These are phyloP conservation scores for Basipetospora chlamydospora DNA, from an alignment of 2,329 filamentous ascomycete species.

Conservation along the genomic window DNA sequence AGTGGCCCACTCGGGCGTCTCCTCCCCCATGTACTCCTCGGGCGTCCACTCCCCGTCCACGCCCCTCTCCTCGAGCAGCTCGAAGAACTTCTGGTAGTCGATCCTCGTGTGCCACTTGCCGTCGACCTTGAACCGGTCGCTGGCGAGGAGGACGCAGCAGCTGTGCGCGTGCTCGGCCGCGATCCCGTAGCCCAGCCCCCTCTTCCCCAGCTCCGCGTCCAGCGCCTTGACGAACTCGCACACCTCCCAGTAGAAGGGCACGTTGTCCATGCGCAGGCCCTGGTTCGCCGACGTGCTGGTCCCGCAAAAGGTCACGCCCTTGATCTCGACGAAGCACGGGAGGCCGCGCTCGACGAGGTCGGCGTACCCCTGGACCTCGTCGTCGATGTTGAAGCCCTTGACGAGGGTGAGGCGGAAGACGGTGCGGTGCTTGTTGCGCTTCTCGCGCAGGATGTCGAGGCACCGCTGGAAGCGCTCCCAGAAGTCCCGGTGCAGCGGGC, in stretches of 20 bases:
- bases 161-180: constrained; percentile 91
- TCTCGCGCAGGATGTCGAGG: constrained; percentile 73
- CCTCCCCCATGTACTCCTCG: constrained; percentile 76
- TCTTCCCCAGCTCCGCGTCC: constrained; percentile 49
- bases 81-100: constrained; percentile 80
- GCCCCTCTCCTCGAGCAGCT: constrained; percentile 57
- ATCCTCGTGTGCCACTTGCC: constrained; percentile 86
- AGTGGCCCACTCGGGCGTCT: constrained; percentile 84
- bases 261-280: constrained; percentile 91
- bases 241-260: constrained; percentile 90
- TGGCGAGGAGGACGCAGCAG: constrained; percentile 81
- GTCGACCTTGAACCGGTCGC: constrained; percentile 59
- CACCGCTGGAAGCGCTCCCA: constrained; percentile 93
- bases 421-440: constrained; percentile 73
- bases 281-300: constrained; percentile 73
- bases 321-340: constrained; percentile 88
- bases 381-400: constrained; percentile 95
- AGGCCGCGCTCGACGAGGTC: constrained; percentile 73
- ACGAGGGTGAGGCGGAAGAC: constrained; percentile 92
- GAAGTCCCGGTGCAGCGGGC: constrained; percentile 87
- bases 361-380: constrained; percentile 82
- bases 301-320: constrained; percentile 93
- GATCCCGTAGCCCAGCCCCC: constrained; percentile 74
- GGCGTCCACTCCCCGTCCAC: constrained; percentile 59
- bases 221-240: constrained; percentile 67